These are phyloP conservation scores for Ascoidea asiatica DNA, from an alignment of 805 yeast genomes.

Conservation along the genomic window DNA sequence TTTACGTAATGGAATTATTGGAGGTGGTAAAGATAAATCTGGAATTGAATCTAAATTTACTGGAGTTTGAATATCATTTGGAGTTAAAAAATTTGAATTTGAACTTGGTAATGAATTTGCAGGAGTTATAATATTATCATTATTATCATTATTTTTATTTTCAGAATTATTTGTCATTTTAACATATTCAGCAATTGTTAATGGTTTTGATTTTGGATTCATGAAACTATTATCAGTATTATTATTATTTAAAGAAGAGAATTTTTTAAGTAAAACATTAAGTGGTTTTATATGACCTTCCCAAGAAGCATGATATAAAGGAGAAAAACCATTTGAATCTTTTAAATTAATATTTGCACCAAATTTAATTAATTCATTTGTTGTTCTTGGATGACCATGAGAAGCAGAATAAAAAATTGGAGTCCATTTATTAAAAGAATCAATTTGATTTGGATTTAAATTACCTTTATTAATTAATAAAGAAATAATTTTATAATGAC, in stretches of 20 bases:
- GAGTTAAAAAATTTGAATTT: background rate
- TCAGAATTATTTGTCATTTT: background rate
- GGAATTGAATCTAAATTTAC: constrained; percentile 64
- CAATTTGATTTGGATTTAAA: constrained; percentile 60
- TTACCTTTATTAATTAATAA: constrained; percentile 58
- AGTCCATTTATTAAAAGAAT: constrained; percentile 86
- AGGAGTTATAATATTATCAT: constrained; percentile 13
- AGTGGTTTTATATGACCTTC: constrained; percentile 85
- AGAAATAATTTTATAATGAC: constrained; percentile 57
- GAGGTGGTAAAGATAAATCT: constrained; percentile 87
- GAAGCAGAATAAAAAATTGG: constrained; percentile 84
- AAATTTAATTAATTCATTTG: constrained; percentile 51
- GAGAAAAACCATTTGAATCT: constrained; percentile 73
- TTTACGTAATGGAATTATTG: constrained; percentile 82
- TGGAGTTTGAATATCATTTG: background rate
- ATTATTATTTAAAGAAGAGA: background rate
- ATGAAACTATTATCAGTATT: too few relatives aligned
- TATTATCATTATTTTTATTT: background rate
- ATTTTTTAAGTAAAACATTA: constrained; percentile 37
- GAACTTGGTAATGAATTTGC: constrained; percentile 8
- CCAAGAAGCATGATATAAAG: constrained; percentile 82
- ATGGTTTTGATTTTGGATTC: constrained; percentile 4
- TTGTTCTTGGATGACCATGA: constrained; percentile 66
- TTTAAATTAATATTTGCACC: constrained; percentile 58
- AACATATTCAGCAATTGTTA: constrained; percentile 2